A percentile compares a stretch with the other conserved stretches of the same genome.
Evolutionary conservation across 1,284 basidiomycete genomes (phyloP).

Genomic region (Xerocomus nothofagi): DNA sequence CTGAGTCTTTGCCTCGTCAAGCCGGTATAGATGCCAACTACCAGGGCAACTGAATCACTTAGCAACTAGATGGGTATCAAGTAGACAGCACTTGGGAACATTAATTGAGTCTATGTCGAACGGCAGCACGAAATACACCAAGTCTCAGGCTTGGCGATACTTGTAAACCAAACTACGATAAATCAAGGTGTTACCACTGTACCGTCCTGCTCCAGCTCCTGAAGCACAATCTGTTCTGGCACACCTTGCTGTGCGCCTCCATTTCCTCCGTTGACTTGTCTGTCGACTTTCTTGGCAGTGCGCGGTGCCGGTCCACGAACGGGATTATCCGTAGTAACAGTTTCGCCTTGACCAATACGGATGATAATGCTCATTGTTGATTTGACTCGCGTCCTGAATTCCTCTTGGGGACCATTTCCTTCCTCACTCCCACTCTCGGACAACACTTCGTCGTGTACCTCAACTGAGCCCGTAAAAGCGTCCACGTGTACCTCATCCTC

Average conservation of each 20-base stretch:
- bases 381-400: slow-evolving; percentile 64
- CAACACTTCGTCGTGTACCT: slow-evolving; percentile 77
- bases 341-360: slow-evolving; percentile 58
- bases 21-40: not conserved
- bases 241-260: slow-evolving; percentile 1
- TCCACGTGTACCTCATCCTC: slow-evolving; percentile 66
- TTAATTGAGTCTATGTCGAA: not conserved
- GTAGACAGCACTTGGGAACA: slow-evolving; percentile 1
- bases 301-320: not conserved
- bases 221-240: slow-evolving; percentile 32
- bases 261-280: slow-evolving; percentile 7
- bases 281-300: slow-evolving; percentile 20
- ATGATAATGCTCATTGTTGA: slow-evolving; percentile 63
- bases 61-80: no score
- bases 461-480: slow-evolving; percentile 71
- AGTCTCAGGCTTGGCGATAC: not conserved
- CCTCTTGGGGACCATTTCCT: slow-evolving; percentile 44
- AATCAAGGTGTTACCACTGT: slow-evolving; percentile 30
- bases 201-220: slow-evolving; percentile 39
- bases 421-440: slow-evolving; percentile 69
- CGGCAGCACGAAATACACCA: not conserved
- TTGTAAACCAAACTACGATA: not conserved
- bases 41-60: no score
- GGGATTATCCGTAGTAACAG: slow-evolving; percentile 23
- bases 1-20: not conserved